A percentile compares a stretch with the other conserved stretches of the same genome.
Evolutionary conservation across 1,284 basidiomycete species (phyloP).

Genomic region (Heimioporus punctisporus): DNA sequence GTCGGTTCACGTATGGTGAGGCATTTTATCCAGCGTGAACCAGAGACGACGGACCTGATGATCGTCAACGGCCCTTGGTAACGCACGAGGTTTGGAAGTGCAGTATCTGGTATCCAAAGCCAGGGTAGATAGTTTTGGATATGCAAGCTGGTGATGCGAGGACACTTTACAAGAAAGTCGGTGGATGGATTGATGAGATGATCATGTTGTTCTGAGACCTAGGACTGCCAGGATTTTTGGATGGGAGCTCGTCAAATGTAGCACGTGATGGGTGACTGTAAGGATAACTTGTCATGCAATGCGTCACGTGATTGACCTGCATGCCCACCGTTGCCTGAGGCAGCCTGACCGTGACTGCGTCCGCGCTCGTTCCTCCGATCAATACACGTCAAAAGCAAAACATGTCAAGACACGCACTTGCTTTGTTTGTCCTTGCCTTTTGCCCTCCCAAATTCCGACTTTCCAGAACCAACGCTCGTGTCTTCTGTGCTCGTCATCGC

Average conservation of each 20-base stretch:
- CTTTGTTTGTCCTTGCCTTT: conserved; percentile 32
- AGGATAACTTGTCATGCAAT: too few species aligned
- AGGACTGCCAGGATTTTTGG: conserved; percentile 33
- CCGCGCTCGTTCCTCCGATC: too few species aligned
- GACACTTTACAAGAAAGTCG: conserved; percentile 29
- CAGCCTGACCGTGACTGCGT: too few species aligned
- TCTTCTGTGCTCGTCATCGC: conserved; percentile 40
- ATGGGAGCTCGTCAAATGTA: too few species aligned
- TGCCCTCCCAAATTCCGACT: conserved; percentile 18
- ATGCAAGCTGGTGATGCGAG: conserved; percentile 16
- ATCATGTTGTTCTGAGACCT: conserved; percentile 28
- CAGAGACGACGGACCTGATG: conserved; percentile 25
- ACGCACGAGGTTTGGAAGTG: conserved; percentile 30
- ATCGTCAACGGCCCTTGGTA: conserved; percentile 34
- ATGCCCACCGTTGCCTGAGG: too few species aligned
- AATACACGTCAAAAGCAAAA: too few species aligned
- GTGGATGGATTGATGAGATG: conserved; percentile 25
- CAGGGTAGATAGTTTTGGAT: conserved; percentile 30
- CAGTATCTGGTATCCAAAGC: conserved; percentile 25
- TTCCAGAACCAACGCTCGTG: conserved; percentile 27
- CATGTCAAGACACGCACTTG: conserved; percentile 36
- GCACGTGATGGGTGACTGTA: too few species aligned
- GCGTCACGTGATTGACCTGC: too few species aligned
- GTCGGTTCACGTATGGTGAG: conserved; percentile 27
- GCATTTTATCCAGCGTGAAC: conserved; percentile 15